Evolutionary conservation across 495 filamentous ascomycete species (phyloP), one percentile per base, ranked within the genome.

Genomic region (Aspergillus ellipticus): DNA sequence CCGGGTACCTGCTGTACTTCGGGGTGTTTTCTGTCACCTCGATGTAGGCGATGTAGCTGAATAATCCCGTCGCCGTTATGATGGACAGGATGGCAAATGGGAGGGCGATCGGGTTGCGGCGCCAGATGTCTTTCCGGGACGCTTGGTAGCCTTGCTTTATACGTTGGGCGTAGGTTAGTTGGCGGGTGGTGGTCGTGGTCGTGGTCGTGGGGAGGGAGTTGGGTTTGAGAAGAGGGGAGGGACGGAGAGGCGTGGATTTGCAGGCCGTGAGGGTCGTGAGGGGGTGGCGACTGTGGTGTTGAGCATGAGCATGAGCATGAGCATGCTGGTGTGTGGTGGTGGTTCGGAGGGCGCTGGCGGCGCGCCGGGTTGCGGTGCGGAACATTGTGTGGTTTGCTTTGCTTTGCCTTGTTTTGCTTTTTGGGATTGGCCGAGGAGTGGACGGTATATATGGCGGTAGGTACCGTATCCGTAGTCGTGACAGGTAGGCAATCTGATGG

Each of bases 1-100:
- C 80, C 1, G 94, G 94, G 73, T 87, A 97, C 42, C 86, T 83
- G 63, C 87, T 78, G 71, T 89, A 92, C 49, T 83, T 78, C 10
- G 74, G 77, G 33, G 77, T 66, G 47, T 87, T 81, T 56, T 87
- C 85, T 53, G 70, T 84, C 29, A 84, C 70, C 75, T 92, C 90
- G 52, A 86, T 62, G 62, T 86, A 87, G 57, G 75, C 66, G 7
- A 83, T 69, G 54, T 74, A 78, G 6, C 59, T 58, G 42, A 76
- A 72, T 0, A 65, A 6, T 1, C 61, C 47, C 13, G 64, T 61
- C 13, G 75, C 69, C 29, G 70, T 79, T 50, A 73, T 60, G n/a
- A 78, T 70, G 39, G 69, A 71, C 48, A 86, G 46, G 16, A 89
- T 73, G 19, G 75, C 79, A 26, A 77, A 53, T 1, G 74, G 71